Evolutionary conservation across 139 green algal genomes (phyloP).

Genomic region (Chlorella ohadii): DNA sequence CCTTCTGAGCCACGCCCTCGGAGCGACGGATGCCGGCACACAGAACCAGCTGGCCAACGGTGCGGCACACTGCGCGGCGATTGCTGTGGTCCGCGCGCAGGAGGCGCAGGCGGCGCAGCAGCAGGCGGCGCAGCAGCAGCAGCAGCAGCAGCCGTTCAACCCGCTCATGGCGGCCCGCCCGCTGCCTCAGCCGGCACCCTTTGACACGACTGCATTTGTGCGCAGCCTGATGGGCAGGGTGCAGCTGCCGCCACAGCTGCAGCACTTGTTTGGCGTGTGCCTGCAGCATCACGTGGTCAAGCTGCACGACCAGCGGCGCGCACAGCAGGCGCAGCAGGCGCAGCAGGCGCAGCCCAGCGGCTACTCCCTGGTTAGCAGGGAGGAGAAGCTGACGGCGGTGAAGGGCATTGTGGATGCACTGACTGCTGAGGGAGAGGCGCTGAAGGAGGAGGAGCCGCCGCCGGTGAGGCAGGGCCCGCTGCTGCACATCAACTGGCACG

Average conservation of each 20-base stretch:
- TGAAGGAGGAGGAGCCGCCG: too few species aligned
- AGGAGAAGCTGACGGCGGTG: too few species aligned
- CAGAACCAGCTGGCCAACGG: not conserved
- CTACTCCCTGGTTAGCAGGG: too few species aligned
- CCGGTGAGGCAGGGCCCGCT: too few species aligned
- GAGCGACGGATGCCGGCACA: not conserved
- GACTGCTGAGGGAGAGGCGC: too few species aligned
- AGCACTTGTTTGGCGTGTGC: too few species aligned
- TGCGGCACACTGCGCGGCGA: not conserved
- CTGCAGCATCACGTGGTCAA: not conserved
- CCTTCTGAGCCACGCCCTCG: not conserved
- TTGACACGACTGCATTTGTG: not conserved
- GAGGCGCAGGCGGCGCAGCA: not conserved
- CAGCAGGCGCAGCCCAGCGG: too few species aligned
- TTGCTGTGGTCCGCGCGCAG: not conserved
- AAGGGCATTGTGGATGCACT: too few species aligned
- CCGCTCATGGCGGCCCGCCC: not conserved
- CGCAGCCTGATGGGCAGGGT: not conserved
- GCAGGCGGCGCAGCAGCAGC: not conserved
- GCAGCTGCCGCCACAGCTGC: not conserved
- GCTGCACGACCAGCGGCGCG: not conserved
- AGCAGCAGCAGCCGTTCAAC: not conserved
- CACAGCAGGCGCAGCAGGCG: not conserved
- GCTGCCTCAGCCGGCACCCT: not conserved
- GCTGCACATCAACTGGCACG: too few species aligned